These are phyloP conservation scores for Silene uniflora DNA, from an alignment of 148 eudicot species.

Conservation along the genomic window DNA sequence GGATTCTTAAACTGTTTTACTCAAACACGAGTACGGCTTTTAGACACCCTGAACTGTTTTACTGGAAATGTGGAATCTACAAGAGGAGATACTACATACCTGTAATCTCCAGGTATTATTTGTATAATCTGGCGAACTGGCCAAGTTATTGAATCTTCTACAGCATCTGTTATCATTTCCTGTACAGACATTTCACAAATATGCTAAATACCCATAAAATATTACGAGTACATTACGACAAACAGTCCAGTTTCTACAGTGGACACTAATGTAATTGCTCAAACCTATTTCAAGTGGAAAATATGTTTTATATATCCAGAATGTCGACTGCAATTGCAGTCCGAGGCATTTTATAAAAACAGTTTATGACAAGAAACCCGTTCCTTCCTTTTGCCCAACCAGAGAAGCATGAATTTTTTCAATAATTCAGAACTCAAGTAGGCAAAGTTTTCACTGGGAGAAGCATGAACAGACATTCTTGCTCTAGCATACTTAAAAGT, in stretches of 20 bases:
- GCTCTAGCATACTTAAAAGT: not conserved
- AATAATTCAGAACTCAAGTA: not conserved
- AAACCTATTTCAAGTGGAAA: not conserved
- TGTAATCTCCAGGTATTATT: conserved; percentile 87
- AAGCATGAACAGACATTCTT: not conserved
- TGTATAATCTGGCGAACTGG: conserved; percentile 76
- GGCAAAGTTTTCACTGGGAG: not conserved
- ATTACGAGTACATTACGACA: not conserved
- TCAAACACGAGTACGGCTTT: not conserved
- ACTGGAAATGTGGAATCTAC: not conserved
- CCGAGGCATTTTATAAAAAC: not conserved
- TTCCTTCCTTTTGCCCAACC: not conserved
- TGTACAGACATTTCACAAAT: conserved; percentile 18
- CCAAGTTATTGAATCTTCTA: conserved; percentile 92
- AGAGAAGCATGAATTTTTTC: not conserved
- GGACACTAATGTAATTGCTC: not conserved
- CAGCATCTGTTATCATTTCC: conserved; percentile 81
- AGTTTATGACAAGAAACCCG: not conserved
- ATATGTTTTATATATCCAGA: too few relatives aligned
- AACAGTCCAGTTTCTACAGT: not conserved
- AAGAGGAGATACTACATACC: conserved; percentile 29
- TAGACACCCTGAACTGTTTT: too few relatives aligned
- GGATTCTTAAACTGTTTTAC: not conserved
- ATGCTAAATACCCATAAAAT: not conserved
- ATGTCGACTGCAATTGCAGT: not conserved